Percentiles rank a stretch among this genome's conserved stretches.
Conservation (phyloP, 768 basidiomycete species). For the Postia placenta region DNA sequence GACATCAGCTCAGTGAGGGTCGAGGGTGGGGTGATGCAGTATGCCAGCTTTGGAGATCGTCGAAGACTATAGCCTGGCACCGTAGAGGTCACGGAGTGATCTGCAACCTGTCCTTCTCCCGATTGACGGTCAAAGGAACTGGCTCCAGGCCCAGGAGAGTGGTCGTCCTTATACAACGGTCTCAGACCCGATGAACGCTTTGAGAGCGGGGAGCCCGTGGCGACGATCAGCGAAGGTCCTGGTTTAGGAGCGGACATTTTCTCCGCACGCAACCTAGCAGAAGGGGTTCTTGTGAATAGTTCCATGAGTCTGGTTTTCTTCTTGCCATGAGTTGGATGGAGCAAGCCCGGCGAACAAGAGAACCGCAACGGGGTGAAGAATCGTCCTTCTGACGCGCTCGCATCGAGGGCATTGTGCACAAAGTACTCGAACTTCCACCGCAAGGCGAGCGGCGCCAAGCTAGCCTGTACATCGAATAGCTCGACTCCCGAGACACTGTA, state of each 20-base stretch:
- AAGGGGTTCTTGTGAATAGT: slow-evolving; percentile 63
- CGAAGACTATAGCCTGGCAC: not conserved
- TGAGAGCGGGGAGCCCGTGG: no score
- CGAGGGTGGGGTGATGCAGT: not conserved
- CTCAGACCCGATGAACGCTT: not conserved
- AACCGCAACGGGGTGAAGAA: slow-evolving; percentile 67
- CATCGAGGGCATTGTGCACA: slow-evolving; percentile 51
- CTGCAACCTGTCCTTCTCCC: not conserved
- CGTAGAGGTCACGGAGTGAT: not conserved
- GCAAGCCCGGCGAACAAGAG: slow-evolving; percentile 62
- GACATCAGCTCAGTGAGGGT: not conserved
- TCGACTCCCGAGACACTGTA: slow-evolving; percentile 72
- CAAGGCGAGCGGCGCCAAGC: slow-evolving; percentile 30
- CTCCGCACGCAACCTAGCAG: slow-evolving; percentile 58
- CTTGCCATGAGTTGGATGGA: slow-evolving; percentile 58
- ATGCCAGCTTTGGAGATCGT: not conserved
- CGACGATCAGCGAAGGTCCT: no score
- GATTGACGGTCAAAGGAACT: not conserved
- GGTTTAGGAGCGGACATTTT: not conserved
- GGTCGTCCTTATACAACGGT: not conserved
- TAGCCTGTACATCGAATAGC: slow-evolving; percentile 20
- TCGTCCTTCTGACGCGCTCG: slow-evolving; percentile 57
- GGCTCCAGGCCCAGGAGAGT: not conserved
- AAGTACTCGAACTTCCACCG: slow-evolving; percentile 79
- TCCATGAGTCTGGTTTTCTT: slow-evolving; percentile 59